Evolutionary conservation across 345 rosid species (phyloP).

Genomic region (Lepidium aucheri): DNA sequence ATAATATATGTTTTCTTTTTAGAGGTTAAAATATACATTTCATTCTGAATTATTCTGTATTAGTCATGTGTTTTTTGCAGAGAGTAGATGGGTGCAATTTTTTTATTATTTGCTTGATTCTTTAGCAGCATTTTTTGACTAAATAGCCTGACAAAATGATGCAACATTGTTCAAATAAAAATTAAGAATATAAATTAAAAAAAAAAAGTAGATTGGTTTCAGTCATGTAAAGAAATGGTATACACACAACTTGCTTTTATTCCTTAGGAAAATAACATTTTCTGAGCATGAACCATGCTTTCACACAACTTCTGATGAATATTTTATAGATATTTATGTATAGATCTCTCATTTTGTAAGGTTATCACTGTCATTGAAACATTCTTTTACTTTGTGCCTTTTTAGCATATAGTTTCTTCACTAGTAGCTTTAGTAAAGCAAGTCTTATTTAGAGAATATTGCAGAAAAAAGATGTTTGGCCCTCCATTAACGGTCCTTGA

Average conservation of each 20-base stretch:
- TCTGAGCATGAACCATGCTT: conserved; percentile 23
- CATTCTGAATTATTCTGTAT: neutral
- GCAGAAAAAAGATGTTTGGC: conserved; percentile 14
- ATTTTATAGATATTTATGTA: neutral
- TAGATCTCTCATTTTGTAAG: conserved; percentile 1
- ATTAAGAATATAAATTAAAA: neutral
- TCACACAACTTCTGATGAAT: conserved; percentile 16
- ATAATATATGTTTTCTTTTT: neutral
- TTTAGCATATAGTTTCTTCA: neutral
- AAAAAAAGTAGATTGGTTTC: conserved; percentile 1
- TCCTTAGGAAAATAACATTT: conserved; percentile 3
- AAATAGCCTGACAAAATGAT: neutral
- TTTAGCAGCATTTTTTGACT: conserved; percentile 31
- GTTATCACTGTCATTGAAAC: neutral
- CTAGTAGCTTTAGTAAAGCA: conserved; percentile 11
- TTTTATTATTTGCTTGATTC: conserved; percentile 4
- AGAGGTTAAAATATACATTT: neutral
- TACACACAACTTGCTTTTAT: conserved; percentile 11
- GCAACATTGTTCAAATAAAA: neutral
- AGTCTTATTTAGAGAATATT: conserved; percentile 15
- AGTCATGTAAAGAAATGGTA: conserved; percentile 11
- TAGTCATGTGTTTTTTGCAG: conserved; percentile 22
- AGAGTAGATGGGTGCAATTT: conserved; percentile 4
- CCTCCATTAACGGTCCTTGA: conserved; percentile 41
- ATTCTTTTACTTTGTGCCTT: conserved; percentile 7